phyloP scores from a whole-genome alignment of 2,329 filamentous ascomycete genomes.

The Microascus cirrosus region DNA sequence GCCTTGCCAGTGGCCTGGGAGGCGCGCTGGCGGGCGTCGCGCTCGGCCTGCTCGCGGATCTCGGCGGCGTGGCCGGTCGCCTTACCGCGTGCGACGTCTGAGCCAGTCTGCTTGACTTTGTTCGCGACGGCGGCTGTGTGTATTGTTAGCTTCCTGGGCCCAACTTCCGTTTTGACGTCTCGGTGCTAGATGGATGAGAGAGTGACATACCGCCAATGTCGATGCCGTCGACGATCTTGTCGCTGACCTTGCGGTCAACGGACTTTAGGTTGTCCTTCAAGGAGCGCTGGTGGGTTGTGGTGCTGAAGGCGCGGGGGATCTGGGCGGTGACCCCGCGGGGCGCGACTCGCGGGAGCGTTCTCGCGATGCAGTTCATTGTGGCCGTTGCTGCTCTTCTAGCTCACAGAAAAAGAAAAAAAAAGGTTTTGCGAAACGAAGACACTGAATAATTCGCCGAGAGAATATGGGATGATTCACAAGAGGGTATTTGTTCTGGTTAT shows the following conservation, averaged over 20 bases:
- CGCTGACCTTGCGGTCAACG: conserved; percentile 47
- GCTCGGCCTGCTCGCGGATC: conserved; percentile 21
- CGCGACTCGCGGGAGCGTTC: neutral
- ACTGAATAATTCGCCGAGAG: neutral
- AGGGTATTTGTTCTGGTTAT: neutral
- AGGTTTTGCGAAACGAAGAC: neutral
- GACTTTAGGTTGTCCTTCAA: conserved; percentile 50
- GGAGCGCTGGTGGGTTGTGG: conserved; percentile 31
- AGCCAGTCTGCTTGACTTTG: conserved; percentile 37
- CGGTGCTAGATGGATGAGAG: neutral
- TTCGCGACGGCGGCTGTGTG: conserved; percentile 15
- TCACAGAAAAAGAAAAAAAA: neutral
- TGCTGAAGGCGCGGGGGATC: conserved; percentile 38
- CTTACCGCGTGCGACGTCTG: conserved; percentile 21
- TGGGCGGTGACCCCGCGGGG: conserved; percentile 27
- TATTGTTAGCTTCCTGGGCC: neutral
- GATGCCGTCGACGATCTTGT: conserved; percentile 52
- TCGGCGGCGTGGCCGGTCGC: conserved; percentile 20
- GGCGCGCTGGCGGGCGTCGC: conserved; percentile 23
- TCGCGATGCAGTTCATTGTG: neutral
- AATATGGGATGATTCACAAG: neutral
- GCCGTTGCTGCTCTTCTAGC: neutral
- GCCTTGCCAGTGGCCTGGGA: conserved; percentile 28
- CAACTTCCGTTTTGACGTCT: too few relatives aligned
- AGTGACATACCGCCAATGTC: conserved; percentile 39